Evolutionary conservation across 371 early-diverging fungal species (phyloP).

Genomic region (Mortierella sp.): DNA sequence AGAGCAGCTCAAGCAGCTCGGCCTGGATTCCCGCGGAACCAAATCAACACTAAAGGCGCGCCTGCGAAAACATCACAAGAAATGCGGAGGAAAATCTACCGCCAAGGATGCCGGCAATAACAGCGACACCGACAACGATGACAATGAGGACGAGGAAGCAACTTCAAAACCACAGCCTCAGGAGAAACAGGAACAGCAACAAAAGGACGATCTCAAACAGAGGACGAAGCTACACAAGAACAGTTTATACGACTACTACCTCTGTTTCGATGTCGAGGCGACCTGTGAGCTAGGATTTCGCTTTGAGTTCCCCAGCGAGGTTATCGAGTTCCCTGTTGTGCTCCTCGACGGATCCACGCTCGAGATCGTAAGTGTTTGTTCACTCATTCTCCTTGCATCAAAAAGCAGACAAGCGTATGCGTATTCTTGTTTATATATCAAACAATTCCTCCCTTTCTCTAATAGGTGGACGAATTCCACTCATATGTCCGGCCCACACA

Average conservation of each 20-base stretch:
- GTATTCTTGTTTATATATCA: not conserved
- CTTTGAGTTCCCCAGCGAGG: slow-evolving; percentile 78
- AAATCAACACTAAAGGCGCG: slow-evolving; percentile 66
- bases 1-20: slow-evolving; percentile 60
- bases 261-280: slow-evolving; percentile 88
- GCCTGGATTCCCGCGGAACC: slow-evolving; percentile 65
- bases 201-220: not conserved
- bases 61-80: slow-evolving; percentile 63
- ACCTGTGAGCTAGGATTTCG: slow-evolving; percentile 77
- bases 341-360: slow-evolving; percentile 72
- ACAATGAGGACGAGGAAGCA: not conserved
- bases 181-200: not conserved
- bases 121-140: not conserved
- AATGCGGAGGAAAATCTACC: slow-evolving; percentile 25
- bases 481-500: slow-evolving; percentile 79
- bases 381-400: not conserved
- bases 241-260: slow-evolving; percentile 69
- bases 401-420: not conserved
- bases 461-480: slow-evolving; percentile 77
- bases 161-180: not conserved
- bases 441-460: not conserved
- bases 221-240: slow-evolving; percentile 21
- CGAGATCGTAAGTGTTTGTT: slow-evolving; percentile 64
- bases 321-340: slow-evolving; percentile 89
- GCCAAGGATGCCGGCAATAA: not conserved